Conservation (phyloP, 306 rosid genomes). For the Medicago lupulina region DNA sequence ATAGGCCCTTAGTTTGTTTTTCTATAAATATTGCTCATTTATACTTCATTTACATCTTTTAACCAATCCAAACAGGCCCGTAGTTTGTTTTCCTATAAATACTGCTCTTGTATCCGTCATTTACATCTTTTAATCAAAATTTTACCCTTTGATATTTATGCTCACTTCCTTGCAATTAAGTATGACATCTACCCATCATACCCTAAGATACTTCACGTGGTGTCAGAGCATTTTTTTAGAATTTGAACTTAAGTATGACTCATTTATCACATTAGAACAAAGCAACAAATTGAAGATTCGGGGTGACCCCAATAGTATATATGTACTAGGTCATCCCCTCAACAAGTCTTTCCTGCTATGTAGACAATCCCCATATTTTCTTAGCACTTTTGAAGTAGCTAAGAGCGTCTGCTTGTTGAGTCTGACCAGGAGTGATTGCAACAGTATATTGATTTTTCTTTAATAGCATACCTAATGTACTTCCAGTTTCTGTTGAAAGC, state of each 20-base stretch:
- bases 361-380: conserved; percentile 79
- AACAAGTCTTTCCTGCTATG: conserved; percentile 90
- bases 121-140: too few relatives aligned
- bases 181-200: not conserved
- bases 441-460: conserved; percentile 72
- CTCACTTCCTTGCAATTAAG: too few relatives aligned
- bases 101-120: too few relatives aligned
- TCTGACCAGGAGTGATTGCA: conserved; percentile 90
- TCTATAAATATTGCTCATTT: not conserved
- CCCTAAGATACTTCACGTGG: not conserved
- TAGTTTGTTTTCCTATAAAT: too few relatives aligned
- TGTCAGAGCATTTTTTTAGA: not conserved
- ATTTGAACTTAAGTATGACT: not conserved
- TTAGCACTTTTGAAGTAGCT: conserved; percentile 90
- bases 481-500: conserved; percentile 55
- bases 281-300: conserved; percentile 67
- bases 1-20: not conserved
- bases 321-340: conserved; percentile 93
- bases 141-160: not conserved
- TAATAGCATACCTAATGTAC: conserved; percentile 61
- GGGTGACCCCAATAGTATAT: conserved; percentile 83
- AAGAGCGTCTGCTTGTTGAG: conserved; percentile 94
- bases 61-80: not conserved
- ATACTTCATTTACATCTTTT: not conserved
- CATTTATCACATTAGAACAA: not conserved